Evolutionary conservation across 164 flowering plant genomes (phyloP), one percentile per base, ranked within the genome.

Genomic region (Stephania cephalantha): DNA sequence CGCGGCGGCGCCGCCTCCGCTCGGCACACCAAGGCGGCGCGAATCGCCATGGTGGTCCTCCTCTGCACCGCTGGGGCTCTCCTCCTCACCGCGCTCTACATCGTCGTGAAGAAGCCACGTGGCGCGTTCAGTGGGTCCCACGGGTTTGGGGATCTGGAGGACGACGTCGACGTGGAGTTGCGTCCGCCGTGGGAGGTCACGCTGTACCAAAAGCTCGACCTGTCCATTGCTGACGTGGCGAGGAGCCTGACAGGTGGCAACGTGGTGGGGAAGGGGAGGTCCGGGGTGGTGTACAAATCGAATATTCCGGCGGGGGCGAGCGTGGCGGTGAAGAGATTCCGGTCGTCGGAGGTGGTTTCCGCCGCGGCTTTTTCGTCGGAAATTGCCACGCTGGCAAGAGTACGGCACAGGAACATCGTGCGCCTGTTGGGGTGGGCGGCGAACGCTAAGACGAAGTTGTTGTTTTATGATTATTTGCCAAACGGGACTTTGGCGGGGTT

Each of bases 111-210:
- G 67, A 83, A 69, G 73, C 75, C 69, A 63, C 73, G 72, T 65
- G 64, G 48, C 15, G 7, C 30, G 66, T 30, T 58, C 31, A 71
- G 72, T 63, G 81, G 84, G 73, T 9, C 70, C 73, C 74, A 48
- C 63, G 78, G 76, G 18, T 35, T 70, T 29, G 83, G 18, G 29
- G 31, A 22, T 3, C 63, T 55, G 18, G 72, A 72, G 15, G 87
- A 81, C 1, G 72, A 71, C 22, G 74, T 72, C 18, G 87, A 83
- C 12, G 83, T 83, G 79, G 94, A 88, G 65, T 35, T 90, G 86
- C 86, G 87, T 12, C 92, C 90, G 25, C 92, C 91, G 0, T 90
- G 97, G 97, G 93, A 92, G 77, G 83, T 90, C 67, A 91, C 90
- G 25, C 77, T 89, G 71, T 92, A 84, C 84, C 95, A 92, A 72